Percentiles rank a stretch among this genome's conserved stretches.
phyloP scores from a whole-genome alignment of 257 asterid genomes.

The Handroanthus guayacan region DNA sequence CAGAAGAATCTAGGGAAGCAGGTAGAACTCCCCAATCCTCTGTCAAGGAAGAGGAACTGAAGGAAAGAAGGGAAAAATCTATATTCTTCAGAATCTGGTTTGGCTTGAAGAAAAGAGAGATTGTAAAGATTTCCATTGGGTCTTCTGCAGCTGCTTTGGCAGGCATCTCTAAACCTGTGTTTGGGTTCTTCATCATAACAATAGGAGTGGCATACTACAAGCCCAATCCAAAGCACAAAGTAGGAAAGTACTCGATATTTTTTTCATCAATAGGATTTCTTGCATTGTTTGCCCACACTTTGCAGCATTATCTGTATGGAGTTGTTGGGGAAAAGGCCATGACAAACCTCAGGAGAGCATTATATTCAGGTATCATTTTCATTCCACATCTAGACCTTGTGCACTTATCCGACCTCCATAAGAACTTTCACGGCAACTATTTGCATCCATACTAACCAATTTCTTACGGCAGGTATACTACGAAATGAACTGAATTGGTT shows the following conservation, averaged over 20 bases:
- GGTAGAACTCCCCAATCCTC: conserved; percentile 40
- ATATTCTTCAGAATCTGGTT: conserved; percentile 82
- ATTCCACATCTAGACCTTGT: conserved; percentile 1
- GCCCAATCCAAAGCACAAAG: conserved; percentile 53
- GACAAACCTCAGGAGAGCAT: conserved; percentile 68
- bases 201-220: conserved; percentile 82
- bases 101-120: conserved; percentile 59
- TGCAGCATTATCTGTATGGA: conserved; percentile 82
- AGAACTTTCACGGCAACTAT: conserved; percentile 8
- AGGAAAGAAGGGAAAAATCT: conserved; percentile 38
- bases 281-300: conserved; percentile 73
- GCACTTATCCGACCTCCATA: conserved; percentile 4
- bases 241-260: conserved; percentile 61
- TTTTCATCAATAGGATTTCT: conserved; percentile 69
- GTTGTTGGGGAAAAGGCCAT: conserved; percentile 79
- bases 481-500: conserved; percentile 82
- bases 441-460: conserved; percentile 21
- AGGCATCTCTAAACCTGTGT: conserved; percentile 78
- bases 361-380: conserved; percentile 64
- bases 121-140: conserved; percentile 56
- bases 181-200: conserved; percentile 84
- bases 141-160: conserved; percentile 79
- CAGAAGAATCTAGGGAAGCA: conserved; percentile 42
- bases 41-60: conserved; percentile 44
- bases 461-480: conserved; percentile 60